phyloP scores from a whole-genome alignment of 1,284 basidiomycete genomes.

The Trametes pubescens region DNA sequence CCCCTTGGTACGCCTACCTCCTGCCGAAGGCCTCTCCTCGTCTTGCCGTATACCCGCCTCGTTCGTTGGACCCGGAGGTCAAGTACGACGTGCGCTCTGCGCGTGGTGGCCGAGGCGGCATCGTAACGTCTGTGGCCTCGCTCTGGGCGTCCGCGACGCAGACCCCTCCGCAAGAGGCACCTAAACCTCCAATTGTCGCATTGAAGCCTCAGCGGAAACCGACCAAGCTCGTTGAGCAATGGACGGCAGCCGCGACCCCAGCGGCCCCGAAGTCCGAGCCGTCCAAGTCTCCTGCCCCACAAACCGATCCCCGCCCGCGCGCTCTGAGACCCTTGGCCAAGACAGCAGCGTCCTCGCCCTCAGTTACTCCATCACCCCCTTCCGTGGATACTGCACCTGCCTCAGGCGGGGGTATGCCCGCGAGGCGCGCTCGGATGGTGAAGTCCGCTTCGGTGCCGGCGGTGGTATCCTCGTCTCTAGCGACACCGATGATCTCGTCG shows the following conservation, averaged over 20 bases:
- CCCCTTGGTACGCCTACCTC: conserved; percentile 25
- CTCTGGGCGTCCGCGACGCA: conserved; percentile 66
- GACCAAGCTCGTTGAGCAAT: conserved; percentile 23
- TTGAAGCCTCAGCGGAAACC: conserved; percentile 13
- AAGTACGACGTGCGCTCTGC: conserved; percentile 81
- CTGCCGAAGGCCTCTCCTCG: conserved; percentile 28
- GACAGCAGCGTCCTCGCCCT: conserved; percentile 21
- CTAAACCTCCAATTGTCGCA: not conserved
- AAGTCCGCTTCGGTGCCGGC: conserved; percentile 72
- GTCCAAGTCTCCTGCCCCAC: conserved; percentile 7
- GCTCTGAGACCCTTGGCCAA: conserved; percentile 23
- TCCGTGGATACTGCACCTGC: conserved; percentile 17
- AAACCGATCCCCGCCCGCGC: conserved; percentile 17
- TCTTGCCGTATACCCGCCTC: conserved; percentile 45
- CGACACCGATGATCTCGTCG: conserved; percentile 72
- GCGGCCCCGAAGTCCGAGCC: conserved; percentile 25
- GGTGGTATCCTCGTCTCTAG: conserved; percentile 71
- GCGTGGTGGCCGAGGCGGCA: conserved; percentile 79
- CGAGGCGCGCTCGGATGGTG: conserved; percentile 46
- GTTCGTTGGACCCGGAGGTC: conserved; percentile 53
- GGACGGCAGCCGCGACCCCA: conserved; percentile 11
- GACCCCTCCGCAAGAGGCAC: conserved; percentile 16
- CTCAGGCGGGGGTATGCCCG: conserved; percentile 36
- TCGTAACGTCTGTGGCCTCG: conserved; percentile 75
- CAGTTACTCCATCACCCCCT: conserved; percentile 17